Percentiles rank a stretch among this genome's conserved stretches.
These are phyloP conservation scores for Gryganskiella cystojenkinii DNA, from an alignment of 192 early-diverging fungal genomes.

Conservation along the genomic window DNA sequence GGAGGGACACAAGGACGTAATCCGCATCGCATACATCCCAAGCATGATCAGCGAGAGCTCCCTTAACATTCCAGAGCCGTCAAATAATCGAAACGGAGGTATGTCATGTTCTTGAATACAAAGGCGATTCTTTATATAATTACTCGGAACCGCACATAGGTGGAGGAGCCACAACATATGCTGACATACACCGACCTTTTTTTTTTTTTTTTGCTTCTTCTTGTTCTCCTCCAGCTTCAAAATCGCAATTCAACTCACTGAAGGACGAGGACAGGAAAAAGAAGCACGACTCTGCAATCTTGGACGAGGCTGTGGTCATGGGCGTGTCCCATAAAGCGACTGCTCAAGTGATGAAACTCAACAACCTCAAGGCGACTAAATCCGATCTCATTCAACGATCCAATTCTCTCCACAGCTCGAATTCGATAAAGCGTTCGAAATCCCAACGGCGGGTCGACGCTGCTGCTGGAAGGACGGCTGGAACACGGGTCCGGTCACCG, in stretches of 20 bases:
- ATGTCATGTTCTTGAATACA: too few relatives aligned
- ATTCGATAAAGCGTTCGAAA: slow-evolving; percentile 42
- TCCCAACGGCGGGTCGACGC: slow-evolving; percentile 23
- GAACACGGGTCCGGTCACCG: slow-evolving; percentile 12
- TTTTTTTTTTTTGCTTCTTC: too few relatives aligned
- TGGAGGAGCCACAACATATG: too few relatives aligned
- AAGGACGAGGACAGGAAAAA: slow-evolving; percentile 21
- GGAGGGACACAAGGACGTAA: slow-evolving; percentile 40
- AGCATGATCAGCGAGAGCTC: slow-evolving; percentile 47
- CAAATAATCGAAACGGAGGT: slow-evolving; percentile 20
- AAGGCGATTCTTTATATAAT: too few relatives aligned
- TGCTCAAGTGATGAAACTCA: slow-evolving; percentile 48
- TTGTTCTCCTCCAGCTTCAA: slow-evolving; percentile 8
- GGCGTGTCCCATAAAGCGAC: slow-evolving; percentile 44
- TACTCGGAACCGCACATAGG: too few relatives aligned
- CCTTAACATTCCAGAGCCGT: slow-evolving; percentile 8
- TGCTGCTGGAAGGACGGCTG: background rate
- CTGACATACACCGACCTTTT: too few relatives aligned
- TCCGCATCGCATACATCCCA: slow-evolving; percentile 49
- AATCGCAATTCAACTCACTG: slow-evolving; percentile 17
- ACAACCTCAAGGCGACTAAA: slow-evolving; percentile 31
- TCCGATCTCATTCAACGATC: slow-evolving; percentile 46
- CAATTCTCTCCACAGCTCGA: slow-evolving; percentile 46
- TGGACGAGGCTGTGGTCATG: slow-evolving; percentile 53
- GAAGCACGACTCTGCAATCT: slow-evolving; percentile 29